Evolutionary conservation across 106 monocot species (phyloP), one percentile per base, ranked within the genome.

Genomic region (Xerophyta viscosa): DNA sequence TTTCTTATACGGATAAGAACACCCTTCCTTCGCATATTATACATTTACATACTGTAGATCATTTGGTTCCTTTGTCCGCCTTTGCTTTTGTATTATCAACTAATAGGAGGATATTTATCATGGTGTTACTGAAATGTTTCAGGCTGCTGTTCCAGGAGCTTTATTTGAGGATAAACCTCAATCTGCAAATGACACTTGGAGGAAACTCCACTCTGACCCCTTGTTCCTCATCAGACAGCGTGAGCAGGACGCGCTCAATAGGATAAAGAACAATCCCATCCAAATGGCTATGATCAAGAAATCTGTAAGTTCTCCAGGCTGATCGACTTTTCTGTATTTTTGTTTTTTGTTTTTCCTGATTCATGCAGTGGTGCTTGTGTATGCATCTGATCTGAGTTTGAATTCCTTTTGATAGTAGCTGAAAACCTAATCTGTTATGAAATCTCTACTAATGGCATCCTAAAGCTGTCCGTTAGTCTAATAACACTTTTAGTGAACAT

Each of bases 121-220:
- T 19, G 33, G 33, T 6, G 48, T 31, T 63, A 17, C 20, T 67
- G 21, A 8, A 31, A 24, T 59, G 1, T 80, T 57, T 61, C 61
- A 96, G 88, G 74, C 88, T 41, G 88, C 67, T 60, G 78, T 37
- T 56, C 88, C 82, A 29, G 96, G 96, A 60, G 88, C 96, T 59
- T 77, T 96, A 30, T 96, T 96, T 63, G 88, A 96, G 63, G 96
- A 87, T 23, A 96, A 88, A 29, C 84, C 85, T 58, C 88, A 96
- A 50, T 76, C 96, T 54, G 81, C 88, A 37, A 96, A 96, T 74
- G 96, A 96, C 66, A 64, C 84, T 44, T 96, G 96, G 96, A 85
- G 96, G 63, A 96, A 96, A 54, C 96, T 96, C 26, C 96, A 96
- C 46, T 71, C 96, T 43, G 96, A 96, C 24, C 96, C 88, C 27